These are phyloP conservation scores for Casaregolazyma suthepensis DNA, from an alignment of 1,139 yeast genomes.

Conservation along the genomic window DNA sequence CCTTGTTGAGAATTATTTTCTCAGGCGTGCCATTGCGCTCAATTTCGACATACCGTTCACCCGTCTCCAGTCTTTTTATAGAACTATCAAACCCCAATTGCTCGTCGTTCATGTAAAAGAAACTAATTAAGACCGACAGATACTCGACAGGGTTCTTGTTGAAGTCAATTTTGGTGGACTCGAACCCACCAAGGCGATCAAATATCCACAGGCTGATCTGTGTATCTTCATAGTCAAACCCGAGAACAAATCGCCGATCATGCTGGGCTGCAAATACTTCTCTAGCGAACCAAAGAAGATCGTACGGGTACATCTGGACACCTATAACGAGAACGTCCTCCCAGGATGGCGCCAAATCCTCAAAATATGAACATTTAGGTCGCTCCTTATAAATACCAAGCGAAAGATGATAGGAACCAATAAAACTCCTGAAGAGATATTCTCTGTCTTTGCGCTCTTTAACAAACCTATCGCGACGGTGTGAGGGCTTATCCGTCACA, in stretches of 20 bases:
- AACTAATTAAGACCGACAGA: not conserved
- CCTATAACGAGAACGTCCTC: not conserved
- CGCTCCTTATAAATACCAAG: not conserved
- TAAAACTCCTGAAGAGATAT: too few species aligned
- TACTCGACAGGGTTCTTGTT: not conserved
- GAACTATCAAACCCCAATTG: not conserved
- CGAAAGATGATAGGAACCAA: not conserved
- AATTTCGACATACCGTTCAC: not conserved
- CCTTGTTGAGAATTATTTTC: not conserved
- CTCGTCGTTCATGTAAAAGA: not conserved
- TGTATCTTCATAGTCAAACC: not conserved
- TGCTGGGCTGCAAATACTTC: not conserved
- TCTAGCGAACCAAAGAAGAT: not conserved
- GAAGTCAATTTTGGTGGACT: not conserved
- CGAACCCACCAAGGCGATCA: not conserved
- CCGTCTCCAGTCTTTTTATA: not conserved
- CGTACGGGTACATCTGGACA: not conserved
- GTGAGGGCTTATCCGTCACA: too few species aligned
- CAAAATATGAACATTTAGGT: not conserved
- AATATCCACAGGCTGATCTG: not conserved
- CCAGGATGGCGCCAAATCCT: not conserved
- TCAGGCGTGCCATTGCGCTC: not conserved
- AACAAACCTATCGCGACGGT: too few species aligned
- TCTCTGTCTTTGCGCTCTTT: too few species aligned
- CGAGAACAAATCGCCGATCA: not conserved